A percentile compares a stretch with the other conserved stretches of the same genome.
Conservation (phyloP, 164 flowering plant species). For the Magnolia kwangsiensis region DNA sequence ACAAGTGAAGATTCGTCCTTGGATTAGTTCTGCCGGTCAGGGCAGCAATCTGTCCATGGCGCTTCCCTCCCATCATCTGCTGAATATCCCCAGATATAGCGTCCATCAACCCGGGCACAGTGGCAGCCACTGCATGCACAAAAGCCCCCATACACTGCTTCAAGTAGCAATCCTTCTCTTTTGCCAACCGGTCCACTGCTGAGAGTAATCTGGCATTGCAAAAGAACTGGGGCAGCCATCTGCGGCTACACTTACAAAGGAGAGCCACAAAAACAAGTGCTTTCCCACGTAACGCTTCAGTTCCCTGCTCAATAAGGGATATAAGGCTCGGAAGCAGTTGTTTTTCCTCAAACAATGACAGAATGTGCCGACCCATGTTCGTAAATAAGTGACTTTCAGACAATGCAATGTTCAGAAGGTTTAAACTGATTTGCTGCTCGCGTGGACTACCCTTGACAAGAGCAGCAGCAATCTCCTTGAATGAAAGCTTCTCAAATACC, state of each 20-base stretch:
- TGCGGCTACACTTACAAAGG: conserved; percentile 69
- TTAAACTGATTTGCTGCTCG: conserved; percentile 91
- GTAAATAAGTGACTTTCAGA: conserved; percentile 66
- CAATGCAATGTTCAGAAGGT: conserved; percentile 82
- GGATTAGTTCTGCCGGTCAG: conserved; percentile 52
- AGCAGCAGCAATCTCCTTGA: conserved; percentile 64
- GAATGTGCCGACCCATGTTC: conserved; percentile 60
- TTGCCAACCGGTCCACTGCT: conserved; percentile 74
- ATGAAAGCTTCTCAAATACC: conserved; percentile 67
- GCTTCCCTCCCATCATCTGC: conserved; percentile 73
- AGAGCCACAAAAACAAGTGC: conserved; percentile 74
- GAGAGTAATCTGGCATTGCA: conserved; percentile 77
- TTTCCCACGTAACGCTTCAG: conserved; percentile 78
- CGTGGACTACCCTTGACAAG: conserved; percentile 75
- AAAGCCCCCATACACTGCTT: conserved; percentile 68
- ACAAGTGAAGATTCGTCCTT: conserved; percentile 60
- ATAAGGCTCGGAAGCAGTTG: conserved; percentile 67
- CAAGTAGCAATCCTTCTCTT: conserved; percentile 72
- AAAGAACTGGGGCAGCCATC: conserved; percentile 77
- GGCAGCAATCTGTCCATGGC: conserved; percentile 59
- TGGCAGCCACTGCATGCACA: conserved; percentile 56
- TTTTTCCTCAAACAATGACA: conserved; percentile 72
- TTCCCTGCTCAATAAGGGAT: conserved; percentile 87
- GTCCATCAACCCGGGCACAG: conserved; percentile 74
- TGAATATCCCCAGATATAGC: conserved; percentile 70